phyloP scores from a whole-genome alignment of 768 basidiomycete genomes.

The Rhodotorula paludigena region DNA sequence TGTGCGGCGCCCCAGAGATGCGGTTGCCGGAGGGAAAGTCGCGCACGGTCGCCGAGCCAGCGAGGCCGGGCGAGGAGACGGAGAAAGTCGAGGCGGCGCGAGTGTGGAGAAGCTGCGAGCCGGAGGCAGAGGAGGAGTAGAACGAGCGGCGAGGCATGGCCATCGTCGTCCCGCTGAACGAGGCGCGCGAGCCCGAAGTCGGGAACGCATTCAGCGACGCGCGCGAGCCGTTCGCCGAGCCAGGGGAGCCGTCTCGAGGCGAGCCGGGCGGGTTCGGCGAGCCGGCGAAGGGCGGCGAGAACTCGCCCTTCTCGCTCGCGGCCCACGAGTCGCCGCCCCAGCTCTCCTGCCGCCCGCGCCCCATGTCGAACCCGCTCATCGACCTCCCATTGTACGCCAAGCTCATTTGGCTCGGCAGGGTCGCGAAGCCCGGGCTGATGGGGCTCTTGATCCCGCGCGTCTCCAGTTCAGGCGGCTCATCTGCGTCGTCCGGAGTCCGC shows the following conservation, averaged over 20 bases:
- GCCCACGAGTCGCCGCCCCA: constrained; percentile 33
- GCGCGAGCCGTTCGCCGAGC: constrained; percentile 5
- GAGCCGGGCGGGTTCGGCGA: constrained; percentile 10
- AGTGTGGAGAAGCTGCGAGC: constrained; percentile 12
- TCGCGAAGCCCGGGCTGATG: neutral
- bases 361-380: constrained; percentile 9
- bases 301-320: constrained; percentile 21
- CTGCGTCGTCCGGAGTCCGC: neutral
- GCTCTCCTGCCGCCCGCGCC: constrained; percentile 22
- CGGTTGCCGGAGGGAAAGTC: constrained; percentile 33
- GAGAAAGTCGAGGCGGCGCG: constrained; percentile 17
- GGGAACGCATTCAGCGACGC: constrained; percentile 5
- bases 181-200: constrained; percentile 15
- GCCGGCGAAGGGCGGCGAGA: constrained; percentile 10
- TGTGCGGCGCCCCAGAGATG: constrained; percentile 61
- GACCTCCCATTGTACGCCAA: constrained; percentile 15
- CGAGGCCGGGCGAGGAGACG: neutral
- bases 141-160: constrained; percentile 19
- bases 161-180: constrained; percentile 7
- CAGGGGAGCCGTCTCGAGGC: constrained; percentile 4
- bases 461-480: neutral
- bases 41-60: neutral
- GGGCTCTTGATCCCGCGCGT: neutral
- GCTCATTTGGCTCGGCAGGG: constrained; percentile 28
- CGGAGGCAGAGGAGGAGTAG: constrained; percentile 12